Conservation (phyloP, 2,329 filamentous ascomycete species). For the Mycosphaerella sp. region DNA sequence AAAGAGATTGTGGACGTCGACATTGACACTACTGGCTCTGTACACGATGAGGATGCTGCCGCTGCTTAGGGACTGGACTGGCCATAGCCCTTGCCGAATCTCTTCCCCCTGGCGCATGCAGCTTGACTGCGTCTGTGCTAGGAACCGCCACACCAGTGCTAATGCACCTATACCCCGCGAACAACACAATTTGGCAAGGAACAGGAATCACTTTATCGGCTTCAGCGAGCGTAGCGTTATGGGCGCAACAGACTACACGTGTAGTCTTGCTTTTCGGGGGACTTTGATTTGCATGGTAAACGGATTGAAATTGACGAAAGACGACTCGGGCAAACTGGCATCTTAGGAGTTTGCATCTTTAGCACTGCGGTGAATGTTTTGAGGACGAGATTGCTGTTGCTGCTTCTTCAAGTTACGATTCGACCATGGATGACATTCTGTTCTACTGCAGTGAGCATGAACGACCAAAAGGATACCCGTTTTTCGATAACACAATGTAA, state of each 20-base stretch:
- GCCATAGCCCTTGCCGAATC: constrained; percentile 7
- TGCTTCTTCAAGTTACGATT: not conserved
- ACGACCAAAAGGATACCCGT: not conserved
- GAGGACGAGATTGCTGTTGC: not conserved
- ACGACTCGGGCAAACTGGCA: not conserved
- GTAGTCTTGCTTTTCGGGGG: not conserved
- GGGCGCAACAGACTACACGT: not conserved
- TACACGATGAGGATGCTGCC: constrained; percentile 13
- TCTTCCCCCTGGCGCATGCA: not conserved
- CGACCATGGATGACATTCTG: not conserved
- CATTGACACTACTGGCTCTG: constrained; percentile 7
- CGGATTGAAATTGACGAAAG: not conserved
- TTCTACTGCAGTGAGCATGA: not conserved
- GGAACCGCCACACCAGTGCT: not conserved
- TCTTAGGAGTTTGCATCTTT: not conserved
- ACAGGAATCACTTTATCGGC: not conserved
- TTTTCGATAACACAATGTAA: not conserved
- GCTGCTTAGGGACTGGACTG: constrained; percentile 12
- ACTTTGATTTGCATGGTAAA: not conserved
- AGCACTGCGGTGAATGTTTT: not conserved
- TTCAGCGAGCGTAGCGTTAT: constrained; percentile 2
- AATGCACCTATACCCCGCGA: not conserved
- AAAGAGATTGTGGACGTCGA: constrained; percentile 33
- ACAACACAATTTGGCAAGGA: not conserved
- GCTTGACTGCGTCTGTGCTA: not conserved